Evolutionary conservation across 352 stramenopile species (phyloP), one percentile per base, ranked within the genome.

Genomic region (Phytophthora sansomeana): DNA sequence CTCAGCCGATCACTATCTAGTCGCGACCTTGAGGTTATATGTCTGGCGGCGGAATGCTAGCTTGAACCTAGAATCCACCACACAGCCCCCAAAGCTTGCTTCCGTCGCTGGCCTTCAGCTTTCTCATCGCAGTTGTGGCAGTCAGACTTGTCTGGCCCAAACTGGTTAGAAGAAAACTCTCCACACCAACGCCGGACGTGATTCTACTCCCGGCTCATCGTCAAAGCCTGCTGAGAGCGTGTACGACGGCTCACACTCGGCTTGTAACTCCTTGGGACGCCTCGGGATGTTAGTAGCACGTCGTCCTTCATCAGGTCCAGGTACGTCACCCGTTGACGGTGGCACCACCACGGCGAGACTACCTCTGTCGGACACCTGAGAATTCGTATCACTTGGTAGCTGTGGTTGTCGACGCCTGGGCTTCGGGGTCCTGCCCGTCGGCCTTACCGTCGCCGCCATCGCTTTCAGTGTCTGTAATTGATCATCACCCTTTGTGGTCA

Each of bases 301-400:
- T n/a, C n/a, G n/a, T n/a, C n/a, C n/a, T n/a, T n/a, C n/a, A n/a
- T 39, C 33, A 39, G 33, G 33, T 39, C 33, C 33, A 39, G 33
- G 33, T 39, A 39, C 4, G 8, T 39, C 33, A 7, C 11, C 33
- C 33, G n/a, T 13, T 14, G 33, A 39, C 11, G 11, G 33, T 4
- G 3, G 6, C 11, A 4, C 33, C 11, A 11, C 6, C 33, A 13
- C 11, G 33, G 33, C 33, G 11, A 13, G 8, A 39, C 8, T 11
- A 39, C 33, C 33, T 46, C 39, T n/a, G 39, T 46, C n/a, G 39
- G 39, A 46, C 39, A 11, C 39, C 39, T 46, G 39, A 46, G 17
- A 5, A n/a, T 21, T 46, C 6, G 14, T 46, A 8, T 10, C 9
- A 21, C 13, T 8, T 13, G 16, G n/a, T 11, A 10, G 16, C 16